These are phyloP conservation scores for Colletotrichum sojae DNA, from an alignment of 2,329 filamentous ascomycete species.

Conservation along the genomic window DNA sequence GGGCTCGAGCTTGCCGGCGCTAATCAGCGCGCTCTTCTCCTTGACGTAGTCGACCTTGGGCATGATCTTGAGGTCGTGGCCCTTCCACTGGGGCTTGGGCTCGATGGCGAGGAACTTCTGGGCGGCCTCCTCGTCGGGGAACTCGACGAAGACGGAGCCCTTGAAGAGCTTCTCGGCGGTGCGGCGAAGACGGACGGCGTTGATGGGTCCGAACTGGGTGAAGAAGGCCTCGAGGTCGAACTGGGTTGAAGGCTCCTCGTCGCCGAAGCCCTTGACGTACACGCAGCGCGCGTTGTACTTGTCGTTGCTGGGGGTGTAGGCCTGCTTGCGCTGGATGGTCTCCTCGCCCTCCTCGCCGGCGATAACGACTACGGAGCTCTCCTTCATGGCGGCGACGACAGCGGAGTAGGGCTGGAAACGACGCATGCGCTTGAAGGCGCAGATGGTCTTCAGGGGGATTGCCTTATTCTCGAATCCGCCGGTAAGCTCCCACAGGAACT, in stretches of 20 bases:
- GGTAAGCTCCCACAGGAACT: conserved; percentile 85
- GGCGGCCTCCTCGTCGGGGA: conserved; percentile 82
- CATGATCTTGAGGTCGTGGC: conserved; percentile 83
- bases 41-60: conserved; percentile 89
- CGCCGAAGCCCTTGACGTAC: conserved; percentile 95
- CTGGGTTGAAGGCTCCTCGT: conserved; percentile 86
- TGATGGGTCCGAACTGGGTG: conserved; percentile 81
- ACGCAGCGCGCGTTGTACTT: conserved; percentile 81
- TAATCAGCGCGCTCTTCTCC: conserved; percentile 81
- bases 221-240: conserved; percentile 97
- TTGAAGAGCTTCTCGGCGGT: conserved; percentile 84
- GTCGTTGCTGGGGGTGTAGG: conserved; percentile 73
- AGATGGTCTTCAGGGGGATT: conserved; percentile 82
- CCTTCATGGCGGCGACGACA: conserved; percentile 85
- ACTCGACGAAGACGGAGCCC: conserved; percentile 96
- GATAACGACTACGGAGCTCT: conserved; percentile 81
- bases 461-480: conserved; percentile 86
- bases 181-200: conserved; percentile 89
- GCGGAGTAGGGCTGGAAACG: conserved; percentile 91
- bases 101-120: conserved; percentile 86
- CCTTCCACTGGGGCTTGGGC: conserved; percentile 88
- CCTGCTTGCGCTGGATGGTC: conserved; percentile 81
- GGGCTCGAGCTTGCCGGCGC: conserved; percentile 77
- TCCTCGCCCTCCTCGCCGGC: conserved; percentile 81
- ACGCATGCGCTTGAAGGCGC: conserved; percentile 95